Base-by-base conservation (phyloP, 2,329 filamentous ascomycete species). In the Colletotrichum sp. region DNA sequence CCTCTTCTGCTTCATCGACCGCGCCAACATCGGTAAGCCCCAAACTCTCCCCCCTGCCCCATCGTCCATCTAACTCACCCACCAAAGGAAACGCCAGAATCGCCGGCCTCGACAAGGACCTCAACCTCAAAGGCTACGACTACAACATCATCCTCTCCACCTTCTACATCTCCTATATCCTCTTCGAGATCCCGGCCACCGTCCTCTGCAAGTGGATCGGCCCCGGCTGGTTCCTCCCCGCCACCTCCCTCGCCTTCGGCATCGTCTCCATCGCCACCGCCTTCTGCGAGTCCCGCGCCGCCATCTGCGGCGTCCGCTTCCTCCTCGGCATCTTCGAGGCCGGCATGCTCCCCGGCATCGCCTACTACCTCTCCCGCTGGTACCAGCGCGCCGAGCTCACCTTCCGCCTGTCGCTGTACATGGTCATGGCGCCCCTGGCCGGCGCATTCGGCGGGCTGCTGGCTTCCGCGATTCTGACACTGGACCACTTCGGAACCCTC, bases 151-250 rank as follows among this genome's bases (percentile, higher is more conserved):
- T 94, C 3, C 87, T 95, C 5, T 92, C 92, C 15, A 81, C 92
- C 77, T 95, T 95, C 84, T 95, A 94, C 83, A 88, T 95, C 81
- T 91, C 91, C 9, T 95, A 95, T 83, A 94, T 95, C 79, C 30
- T 95, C 64, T 94, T 94, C 78, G 91, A 95, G 82, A 93, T 95
- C 57, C 93, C 94, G 0, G 88, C 88, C 71, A 95, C 92, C 77
- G 88, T 95, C 75, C 83, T 87, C 21, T 95, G 93, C 86, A 95
- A 95, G 82, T 92, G 88, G 86, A 85, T 95, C 6, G 93, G 93
- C 0, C 94, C 94, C 0, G 93, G 93, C 43, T 94, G 92, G 92
- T 95, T 92, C 81, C 88, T 95, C 21, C 93, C 94, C 0, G 81
- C 86, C 6, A 90, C 90, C 36, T 90, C 92, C 0, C 84, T 95